Percentiles rank a stretch among this genome's conserved stretches.
phyloP scores from a whole-genome alignment of 106 monocot genomes.

The Apostasia ramifera region DNA sequence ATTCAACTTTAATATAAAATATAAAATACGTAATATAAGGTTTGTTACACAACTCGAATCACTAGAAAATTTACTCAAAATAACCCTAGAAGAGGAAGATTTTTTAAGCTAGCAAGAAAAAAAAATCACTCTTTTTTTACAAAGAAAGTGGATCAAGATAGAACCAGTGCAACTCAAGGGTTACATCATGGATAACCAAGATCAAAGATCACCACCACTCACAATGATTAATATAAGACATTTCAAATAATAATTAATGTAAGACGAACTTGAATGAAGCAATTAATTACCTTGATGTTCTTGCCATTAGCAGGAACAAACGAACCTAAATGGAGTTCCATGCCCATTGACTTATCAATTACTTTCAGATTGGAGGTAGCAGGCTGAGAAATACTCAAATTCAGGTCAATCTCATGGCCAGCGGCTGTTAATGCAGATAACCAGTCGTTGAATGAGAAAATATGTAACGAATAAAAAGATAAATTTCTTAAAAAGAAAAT shows the following conservation, averaged over 20 bases:
- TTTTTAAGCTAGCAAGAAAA: background rate
- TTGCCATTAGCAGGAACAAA: constrained; percentile 21
- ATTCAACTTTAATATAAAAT: too few species aligned
- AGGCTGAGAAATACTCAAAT: constrained; percentile 73
- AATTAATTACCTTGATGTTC: constrained; percentile 27
- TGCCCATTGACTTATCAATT: constrained; percentile 10
- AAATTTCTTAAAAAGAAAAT: background rate
- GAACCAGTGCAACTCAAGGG: too few species aligned
- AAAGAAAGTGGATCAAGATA: background rate
- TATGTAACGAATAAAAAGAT: background rate
- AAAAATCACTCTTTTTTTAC: background rate
- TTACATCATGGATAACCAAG: too few species aligned
- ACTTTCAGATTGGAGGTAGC: constrained; percentile 19
- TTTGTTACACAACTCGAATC: too few species aligned
- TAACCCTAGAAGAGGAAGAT: background rate
- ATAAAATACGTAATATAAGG: too few species aligned
- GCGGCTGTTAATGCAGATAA: background rate
- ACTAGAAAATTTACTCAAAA: background rate
- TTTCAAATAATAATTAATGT: background rate
- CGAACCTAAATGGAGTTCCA: constrained; percentile 18
- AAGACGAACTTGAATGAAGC: background rate
- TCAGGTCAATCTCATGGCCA: constrained; percentile 42
- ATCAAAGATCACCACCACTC: too few species aligned
- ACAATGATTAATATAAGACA: too few species aligned
- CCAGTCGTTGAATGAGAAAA: background rate